Evolutionary conservation across 2,329 filamentous ascomycete species (phyloP), one percentile per base, ranked within the genome.

Genomic region (Neofusicoccum kwambonambiense): DNA sequence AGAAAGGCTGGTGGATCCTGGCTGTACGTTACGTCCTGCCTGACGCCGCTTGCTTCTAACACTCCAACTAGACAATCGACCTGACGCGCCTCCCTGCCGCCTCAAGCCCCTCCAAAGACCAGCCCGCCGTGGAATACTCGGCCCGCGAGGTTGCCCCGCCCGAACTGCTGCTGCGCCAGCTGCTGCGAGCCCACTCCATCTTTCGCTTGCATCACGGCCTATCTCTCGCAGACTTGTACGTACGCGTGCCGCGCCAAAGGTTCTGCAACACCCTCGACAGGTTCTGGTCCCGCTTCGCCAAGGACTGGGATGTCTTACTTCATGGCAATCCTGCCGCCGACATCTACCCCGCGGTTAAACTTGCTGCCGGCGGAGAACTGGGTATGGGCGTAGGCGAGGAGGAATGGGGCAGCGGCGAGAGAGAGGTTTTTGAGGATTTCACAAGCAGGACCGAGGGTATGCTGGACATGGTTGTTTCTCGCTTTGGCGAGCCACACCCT

Each of bases 301-400:
- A 80, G 72, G 83, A 77, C 37, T 99, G 95, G 95, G 92, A 94
- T 70, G 90, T 98, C 12, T 85, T 97, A 69, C 83, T 99, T 47
- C 91, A 94, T 73, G 94, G 93, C 8, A 97, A 96, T 71, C 95
- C 95, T 0, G 88, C 89, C 1, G 86, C 90, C 1, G 89, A 89
- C 68, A 83, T 96, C 4, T 93, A 92, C 72, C 87, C 89, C 11
- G 93, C 91, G 5, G 87, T 97, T 73, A 97, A 96, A 76, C 83
- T 99, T 37, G 92, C 93, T 12, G 91, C 90, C 6, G 93, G 92
- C 39, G 94, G 95, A 17, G 94, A 98, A 78, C 85, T 98, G 31
- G 95, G 95, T 15, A 87, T 97, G 51, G 95, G 95, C 0, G 95
- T 98, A 1, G 95, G 95, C 17, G 95, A 98, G 75, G 95, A 98